These are phyloP conservation scores for Immersiporthe knoxdaviesiana DNA, from an alignment of 2,329 filamentous ascomycete genomes.

Conservation along the genomic window DNA sequence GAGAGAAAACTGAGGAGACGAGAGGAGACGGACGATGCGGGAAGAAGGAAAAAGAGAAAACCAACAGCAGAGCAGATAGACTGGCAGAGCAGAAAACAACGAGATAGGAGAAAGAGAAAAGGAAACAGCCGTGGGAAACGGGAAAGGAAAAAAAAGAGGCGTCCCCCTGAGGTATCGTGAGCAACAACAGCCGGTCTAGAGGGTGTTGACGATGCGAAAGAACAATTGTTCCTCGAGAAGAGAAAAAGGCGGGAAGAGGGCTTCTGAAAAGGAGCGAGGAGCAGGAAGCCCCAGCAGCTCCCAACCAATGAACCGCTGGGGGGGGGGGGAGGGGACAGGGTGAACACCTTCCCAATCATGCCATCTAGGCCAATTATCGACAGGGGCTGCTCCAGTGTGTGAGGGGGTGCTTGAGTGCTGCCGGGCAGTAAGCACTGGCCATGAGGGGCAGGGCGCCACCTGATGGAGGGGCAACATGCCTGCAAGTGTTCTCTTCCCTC, in stretches of 20 bases:
- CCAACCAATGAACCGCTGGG: constrained; percentile 9
- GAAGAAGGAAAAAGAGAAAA: constrained; percentile 41
- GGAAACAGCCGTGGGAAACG: constrained; percentile 43
- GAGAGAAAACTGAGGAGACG: constrained; percentile 31
- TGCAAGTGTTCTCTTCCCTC: not conserved
- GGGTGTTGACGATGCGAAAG: constrained; percentile 40
- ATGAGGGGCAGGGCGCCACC: constrained; percentile 9
- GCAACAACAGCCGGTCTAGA: constrained; percentile 43
- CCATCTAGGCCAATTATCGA: constrained; percentile 11
- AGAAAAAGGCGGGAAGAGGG: constrained; percentile 16
- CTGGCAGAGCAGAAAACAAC: constrained; percentile 38
- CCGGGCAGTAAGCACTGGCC: constrained; percentile 10
- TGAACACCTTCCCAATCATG: constrained; percentile 16
- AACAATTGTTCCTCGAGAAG: constrained; percentile 11
- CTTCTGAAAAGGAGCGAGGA: constrained; percentile 18
- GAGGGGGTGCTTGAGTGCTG: not conserved
- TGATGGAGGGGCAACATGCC: not conserved
- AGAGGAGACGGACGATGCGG: constrained; percentile 24
- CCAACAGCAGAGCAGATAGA: constrained; percentile 33
- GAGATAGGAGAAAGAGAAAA: constrained; percentile 43
- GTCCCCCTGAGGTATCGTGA: constrained; percentile 44
- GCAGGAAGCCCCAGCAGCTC: constrained; percentile 1
- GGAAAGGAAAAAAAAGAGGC: constrained; percentile 38
- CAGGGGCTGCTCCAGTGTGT: not conserved
- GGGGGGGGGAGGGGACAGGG: not conserved